Base-by-base conservation (phyloP, 495 filamentous ascomycete genomes). In the Penicillium egyptiacum region DNA sequence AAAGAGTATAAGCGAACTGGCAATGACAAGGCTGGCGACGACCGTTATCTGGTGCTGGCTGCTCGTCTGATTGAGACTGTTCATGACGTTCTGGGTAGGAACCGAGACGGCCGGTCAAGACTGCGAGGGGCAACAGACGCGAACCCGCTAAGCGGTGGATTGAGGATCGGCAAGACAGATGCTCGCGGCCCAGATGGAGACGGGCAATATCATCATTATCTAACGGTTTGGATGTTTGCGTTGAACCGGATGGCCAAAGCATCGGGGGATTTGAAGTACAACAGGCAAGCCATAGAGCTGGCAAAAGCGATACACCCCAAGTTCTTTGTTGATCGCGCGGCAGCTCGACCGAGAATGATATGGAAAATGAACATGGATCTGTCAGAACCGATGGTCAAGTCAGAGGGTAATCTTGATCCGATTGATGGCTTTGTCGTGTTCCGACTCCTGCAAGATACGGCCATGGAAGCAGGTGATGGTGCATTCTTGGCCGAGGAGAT, bases 151-250 rank as follows among this genome's bases (percentile, higher is more conserved):
- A 75, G 69, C 11, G 86, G 86, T 11, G 86, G 86, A 3, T 68
- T 89, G 14, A 77, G 86, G 2, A 88, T 87, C 43, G 86, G 86
- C 4, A 88, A 88, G 66, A 52, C 72, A 6, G 71, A 79, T 23
- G 82, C 69, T 0, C 49, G 49, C 12, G 85, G 84, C 1, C 57
- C 71, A 1, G 86, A 88, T 48, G 71, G 77, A 17, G 86, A 88
- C 64, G 85, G 85, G 3, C 83, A 87, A 62, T 88, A 88, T 48
- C 83, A 87, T 53, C 85, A 88, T 57, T 89, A 87, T 61, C 68
- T 88, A 10, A 87, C 84, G 0, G 60, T 89, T 2, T 89, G 85
- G 85, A 86, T 88, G 84, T 89, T 87, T 59, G 85, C 84, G 0
- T 70, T 88, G 3, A 87, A 87, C 66, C 76, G 85, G 5, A 72